Evolutionary conservation across 257 asterid species (phyloP), one percentile per base, ranked within the genome.

Genomic region (Plantago elongata): DNA sequence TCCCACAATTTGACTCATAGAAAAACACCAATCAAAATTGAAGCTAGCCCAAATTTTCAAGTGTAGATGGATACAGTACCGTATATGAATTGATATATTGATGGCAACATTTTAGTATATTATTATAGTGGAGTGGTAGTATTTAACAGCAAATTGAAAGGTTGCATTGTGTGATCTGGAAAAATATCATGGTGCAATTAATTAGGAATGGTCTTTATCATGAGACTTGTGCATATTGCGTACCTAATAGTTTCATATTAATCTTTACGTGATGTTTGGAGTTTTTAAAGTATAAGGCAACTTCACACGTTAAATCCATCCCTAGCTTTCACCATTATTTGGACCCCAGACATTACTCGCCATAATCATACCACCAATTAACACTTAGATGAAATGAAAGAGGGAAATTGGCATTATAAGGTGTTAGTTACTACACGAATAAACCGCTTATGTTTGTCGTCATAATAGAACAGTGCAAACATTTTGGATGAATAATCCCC

Each of bases 191-290:
- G 62, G 12, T 56, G 63, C 63, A 69, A 48, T 61, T 44, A 50
- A 67, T 51, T 51, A 5, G 47, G 51, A 45, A 15, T 7, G 16
- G 61, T 69, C 60, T 51, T 69, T 72, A 61, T 64, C 69, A 58
- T 49, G 48, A 42, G 1, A 17, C 55, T 47, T 13, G 38, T 50
- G 13, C 30, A 13, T 16, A 10, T 44, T 7, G 14, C 45, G 43
- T 45, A 59, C 70, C 63, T 45, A 30, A 54, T 49, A n/a, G 55
- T 56, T 49, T 52, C 34, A 14, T 34, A 5, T 7, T n/a, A 43
- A 38, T 45, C 9, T 40, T 34, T 34, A 3, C 13, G 62, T 57
- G n/a, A 37, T 22, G 11, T 34, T 22, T 34, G 40, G 3, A 6
- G 5, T 34, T 5, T 34, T 34, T 34, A 4, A 34, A 34, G 40